Conservation (phyloP, 164 flowering plant species). For the Saururus chinensis region DNA sequence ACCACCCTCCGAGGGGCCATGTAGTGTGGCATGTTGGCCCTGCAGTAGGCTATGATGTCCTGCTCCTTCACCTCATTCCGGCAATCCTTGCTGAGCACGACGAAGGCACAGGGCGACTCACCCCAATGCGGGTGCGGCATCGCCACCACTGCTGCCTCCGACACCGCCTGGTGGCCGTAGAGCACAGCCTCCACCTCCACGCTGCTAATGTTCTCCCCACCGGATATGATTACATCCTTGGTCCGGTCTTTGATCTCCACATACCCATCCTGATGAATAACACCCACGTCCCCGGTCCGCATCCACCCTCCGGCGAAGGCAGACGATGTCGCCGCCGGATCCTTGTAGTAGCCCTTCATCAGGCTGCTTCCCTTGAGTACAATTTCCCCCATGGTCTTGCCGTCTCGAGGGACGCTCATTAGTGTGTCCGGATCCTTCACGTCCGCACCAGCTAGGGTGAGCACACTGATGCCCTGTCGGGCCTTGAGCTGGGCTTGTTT, state of each 20-base stretch:
- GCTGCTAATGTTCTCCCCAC: slow-evolving; percentile 78
- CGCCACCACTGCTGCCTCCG: slow-evolving; percentile 50
- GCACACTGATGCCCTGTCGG: slow-evolving; percentile 58
- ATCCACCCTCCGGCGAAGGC: slow-evolving; percentile 79
- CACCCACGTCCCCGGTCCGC: slow-evolving; percentile 70
- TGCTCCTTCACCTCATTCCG: slow-evolving; percentile 11
- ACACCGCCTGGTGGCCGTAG: slow-evolving; percentile 23
- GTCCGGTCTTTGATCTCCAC: slow-evolving; percentile 79
- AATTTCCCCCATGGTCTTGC: slow-evolving; percentile 61
- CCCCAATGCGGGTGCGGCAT: slow-evolving; percentile 42
- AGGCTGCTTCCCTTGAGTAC: slow-evolving; percentile 64
- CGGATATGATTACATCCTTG: slow-evolving; percentile 85
- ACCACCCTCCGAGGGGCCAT: slow-evolving; percentile 72
- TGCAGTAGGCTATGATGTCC: slow-evolving; percentile 42
- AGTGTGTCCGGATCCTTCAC: slow-evolving; percentile 46
- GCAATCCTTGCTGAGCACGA: slow-evolving; percentile 18
- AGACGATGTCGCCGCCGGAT: slow-evolving; percentile 30
- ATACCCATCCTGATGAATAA: slow-evolving; percentile 72
- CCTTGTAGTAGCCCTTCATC: slow-evolving; percentile 83
- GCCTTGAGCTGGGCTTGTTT: slow-evolving; percentile 52
- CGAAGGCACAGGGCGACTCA: slow-evolving; percentile 58
- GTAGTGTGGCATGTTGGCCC: slow-evolving; percentile 43
- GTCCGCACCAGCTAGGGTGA: slow-evolving; percentile 57
- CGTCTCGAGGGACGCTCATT: slow-evolving; percentile 61
- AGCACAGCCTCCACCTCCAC: slow-evolving; percentile 43